Conservation (phyloP, 2,329 filamentous ascomycete species). For the Aspergillus vadensis region DNA sequence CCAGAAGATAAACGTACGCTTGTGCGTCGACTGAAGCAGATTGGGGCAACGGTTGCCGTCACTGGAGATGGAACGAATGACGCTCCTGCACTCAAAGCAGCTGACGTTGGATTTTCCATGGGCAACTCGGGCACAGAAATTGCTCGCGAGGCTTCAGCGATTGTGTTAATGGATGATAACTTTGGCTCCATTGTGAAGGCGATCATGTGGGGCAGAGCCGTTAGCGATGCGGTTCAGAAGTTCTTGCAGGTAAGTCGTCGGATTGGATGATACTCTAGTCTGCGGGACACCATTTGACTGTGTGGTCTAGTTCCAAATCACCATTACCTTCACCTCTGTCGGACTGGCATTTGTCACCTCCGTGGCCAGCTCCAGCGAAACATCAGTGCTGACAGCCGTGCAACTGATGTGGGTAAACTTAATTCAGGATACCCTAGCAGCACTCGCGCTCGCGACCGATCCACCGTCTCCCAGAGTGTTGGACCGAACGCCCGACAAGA, state of each 20-base stretch:
- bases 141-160: slow-evolving; percentile 62
- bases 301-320: slow-evolving; percentile 51
- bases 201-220: slow-evolving; percentile 61
- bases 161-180: slow-evolving; percentile 55
- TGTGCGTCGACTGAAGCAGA: slow-evolving; percentile 56
- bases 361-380: slow-evolving; percentile 56
- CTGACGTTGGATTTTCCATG: slow-evolving; percentile 65
- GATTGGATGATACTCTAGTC: no score
- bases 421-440: slow-evolving; percentile 68
- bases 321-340: slow-evolving; percentile 67
- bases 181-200: slow-evolving; percentile 63
- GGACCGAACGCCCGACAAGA: slow-evolving; percentile 50
- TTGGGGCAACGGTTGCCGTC: slow-evolving; percentile 57
- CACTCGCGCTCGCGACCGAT: slow-evolving; percentile 64
- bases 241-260: slow-evolving; percentile 50
- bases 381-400: slow-evolving; percentile 63
- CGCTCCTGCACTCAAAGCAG: slow-evolving; percentile 59
- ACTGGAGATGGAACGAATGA: slow-evolving; percentile 65
- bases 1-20: slow-evolving; percentile 62
- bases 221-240: slow-evolving; percentile 62
- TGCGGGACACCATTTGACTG: background rate
- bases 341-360: slow-evolving; percentile 64
- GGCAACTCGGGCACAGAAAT: slow-evolving; percentile 62
- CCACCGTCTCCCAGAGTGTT: slow-evolving; percentile 59
- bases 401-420: slow-evolving; percentile 68